Conservation (phyloP, 305 asterid genomes). For the Plantago rigida region DNA sequence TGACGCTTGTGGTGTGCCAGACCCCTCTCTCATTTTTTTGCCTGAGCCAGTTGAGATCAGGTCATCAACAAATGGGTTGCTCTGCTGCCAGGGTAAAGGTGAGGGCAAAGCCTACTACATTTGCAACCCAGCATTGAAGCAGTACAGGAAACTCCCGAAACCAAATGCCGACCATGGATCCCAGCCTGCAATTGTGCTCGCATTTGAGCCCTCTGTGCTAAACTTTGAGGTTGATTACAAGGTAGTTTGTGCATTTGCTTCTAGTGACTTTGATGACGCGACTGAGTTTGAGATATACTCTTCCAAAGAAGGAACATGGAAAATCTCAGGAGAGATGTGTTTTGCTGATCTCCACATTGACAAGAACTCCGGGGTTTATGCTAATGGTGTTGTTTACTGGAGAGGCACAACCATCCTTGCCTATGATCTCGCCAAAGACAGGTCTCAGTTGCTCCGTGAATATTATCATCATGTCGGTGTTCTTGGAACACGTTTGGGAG, state of each 20-base stretch:
- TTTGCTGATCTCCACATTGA: slow-evolving; percentile 24
- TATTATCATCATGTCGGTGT: background rate
- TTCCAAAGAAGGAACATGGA: slow-evolving; percentile 42
- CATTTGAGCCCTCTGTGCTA: slow-evolving; percentile 40
- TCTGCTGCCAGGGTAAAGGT: slow-evolving; percentile 38
- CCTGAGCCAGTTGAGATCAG: slow-evolving; percentile 42
- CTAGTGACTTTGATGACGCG: slow-evolving; percentile 46
- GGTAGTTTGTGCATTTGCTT: slow-evolving; percentile 39
- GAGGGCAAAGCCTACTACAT: slow-evolving; percentile 36
- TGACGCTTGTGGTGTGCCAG: slow-evolving; percentile 46
- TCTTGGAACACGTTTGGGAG: slow-evolving; percentile 35
- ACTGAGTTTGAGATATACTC: slow-evolving; percentile 48
- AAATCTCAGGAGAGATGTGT: slow-evolving; percentile 39
- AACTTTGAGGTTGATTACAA: slow-evolving; percentile 41
- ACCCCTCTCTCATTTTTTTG: slow-evolving; percentile 35
- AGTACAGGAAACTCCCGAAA: slow-evolving; percentile 44
- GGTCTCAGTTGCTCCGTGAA: slow-evolving; percentile 28
- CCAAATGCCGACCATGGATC: slow-evolving; percentile 43
- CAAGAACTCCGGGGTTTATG: slow-evolving; percentile 34
- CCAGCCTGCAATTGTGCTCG: slow-evolving; percentile 31
- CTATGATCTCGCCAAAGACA: slow-evolving; percentile 38
- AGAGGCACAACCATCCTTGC: slow-evolving; percentile 29
- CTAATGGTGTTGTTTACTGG: slow-evolving; percentile 39
- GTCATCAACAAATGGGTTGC: slow-evolving; percentile 49
- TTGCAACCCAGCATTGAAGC: slow-evolving; percentile 42